These are phyloP conservation scores for Setomelanomma holmii DNA, from an alignment of 2,329 filamentous ascomycete genomes.

Conservation along the genomic window DNA sequence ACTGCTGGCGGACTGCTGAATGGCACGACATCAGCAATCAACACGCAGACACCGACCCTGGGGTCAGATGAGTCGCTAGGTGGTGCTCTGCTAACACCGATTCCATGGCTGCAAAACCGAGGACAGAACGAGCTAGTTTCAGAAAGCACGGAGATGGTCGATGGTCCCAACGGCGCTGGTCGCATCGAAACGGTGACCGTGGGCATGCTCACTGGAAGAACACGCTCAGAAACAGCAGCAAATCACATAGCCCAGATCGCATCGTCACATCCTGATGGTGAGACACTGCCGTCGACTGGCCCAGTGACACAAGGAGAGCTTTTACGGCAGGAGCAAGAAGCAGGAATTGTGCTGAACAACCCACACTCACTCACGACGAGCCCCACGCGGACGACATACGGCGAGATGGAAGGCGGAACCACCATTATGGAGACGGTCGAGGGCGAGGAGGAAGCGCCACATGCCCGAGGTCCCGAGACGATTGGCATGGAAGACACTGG, in stretches of 20 bases:
- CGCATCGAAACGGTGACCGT: slow-evolving; percentile 83
- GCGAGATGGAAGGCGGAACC: slow-evolving; percentile 39
- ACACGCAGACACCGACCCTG: slow-evolving; percentile 53
- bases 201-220: slow-evolving; percentile 57
- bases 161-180: slow-evolving; percentile 79
- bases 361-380: slow-evolving; percentile 40
- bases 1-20: slow-evolving; percentile 64
- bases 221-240: slow-evolving; percentile 18
- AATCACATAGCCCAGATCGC: slow-evolving; percentile 35
- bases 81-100: slow-evolving; percentile 89
- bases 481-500: slow-evolving; percentile 89
- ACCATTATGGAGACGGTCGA: slow-evolving; percentile 45
- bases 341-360: slow-evolving; percentile 73
- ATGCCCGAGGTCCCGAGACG: slow-evolving; percentile 82
- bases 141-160: slow-evolving; percentile 80
- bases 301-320: slow-evolving; percentile 77
- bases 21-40: slow-evolving; percentile 59
- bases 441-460: slow-evolving; percentile 68
- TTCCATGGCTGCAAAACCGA: slow-evolving; percentile 76
- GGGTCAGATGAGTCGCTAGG: slow-evolving; percentile 90
- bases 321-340: slow-evolving; percentile 83
- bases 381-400: slow-evolving; percentile 34
- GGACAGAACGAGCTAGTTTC: slow-evolving; percentile 69
- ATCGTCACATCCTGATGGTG: slow-evolving; percentile 42
- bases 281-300: slow-evolving; percentile 46